These are phyloP conservation scores for Neurospora crassa DNA, from an alignment of 2,329 filamentous ascomycete genomes.

Conservation along the genomic window DNA sequence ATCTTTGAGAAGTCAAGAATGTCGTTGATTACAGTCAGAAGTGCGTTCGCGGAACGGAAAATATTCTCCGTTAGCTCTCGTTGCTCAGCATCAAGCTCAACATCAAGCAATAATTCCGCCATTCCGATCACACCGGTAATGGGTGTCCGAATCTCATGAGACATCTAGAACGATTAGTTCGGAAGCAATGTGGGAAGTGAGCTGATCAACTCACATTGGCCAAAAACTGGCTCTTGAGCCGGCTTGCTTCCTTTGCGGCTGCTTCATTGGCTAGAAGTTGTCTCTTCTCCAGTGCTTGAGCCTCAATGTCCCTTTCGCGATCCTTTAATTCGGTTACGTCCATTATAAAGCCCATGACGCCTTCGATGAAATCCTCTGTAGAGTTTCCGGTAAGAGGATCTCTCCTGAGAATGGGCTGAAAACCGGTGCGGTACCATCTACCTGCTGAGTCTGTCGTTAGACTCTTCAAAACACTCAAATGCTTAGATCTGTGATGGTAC, in stretches of 20 bases:
- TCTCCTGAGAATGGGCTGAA: constrained; percentile 55
- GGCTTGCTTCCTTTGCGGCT: constrained; percentile 70
- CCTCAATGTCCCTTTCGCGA: constrained; percentile 51
- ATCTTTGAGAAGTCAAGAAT: constrained; percentile 86
- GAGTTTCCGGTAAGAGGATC: constrained; percentile 41
- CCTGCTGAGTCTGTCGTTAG: constrained; percentile 30
- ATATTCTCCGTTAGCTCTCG: constrained; percentile 69
- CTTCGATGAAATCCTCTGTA: constrained; percentile 48
- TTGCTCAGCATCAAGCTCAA: constrained; percentile 58
- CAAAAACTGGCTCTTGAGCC: constrained; percentile 71
- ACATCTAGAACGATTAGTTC: constrained; percentile 42
- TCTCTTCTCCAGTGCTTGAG: constrained; percentile 59
- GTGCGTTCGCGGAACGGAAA: constrained; percentile 66
- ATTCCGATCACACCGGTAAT: constrained; percentile 76
- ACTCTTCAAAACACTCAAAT: constrained; percentile 8
- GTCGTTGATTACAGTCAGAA: constrained; percentile 84
- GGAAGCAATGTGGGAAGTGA: background rate
- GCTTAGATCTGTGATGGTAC: constrained; percentile 9
- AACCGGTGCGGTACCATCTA: constrained; percentile 62
- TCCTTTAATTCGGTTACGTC: constrained; percentile 65
- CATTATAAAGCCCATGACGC: constrained; percentile 71
- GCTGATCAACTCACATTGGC: constrained; percentile 42
- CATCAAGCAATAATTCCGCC: constrained; percentile 64
- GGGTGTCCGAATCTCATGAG: constrained; percentile 69
- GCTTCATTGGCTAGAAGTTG: constrained; percentile 64